Base-by-base conservation (phyloP, 2,329 filamentous ascomycete genomes). In the Torrubiella hemipterigena region DNA sequence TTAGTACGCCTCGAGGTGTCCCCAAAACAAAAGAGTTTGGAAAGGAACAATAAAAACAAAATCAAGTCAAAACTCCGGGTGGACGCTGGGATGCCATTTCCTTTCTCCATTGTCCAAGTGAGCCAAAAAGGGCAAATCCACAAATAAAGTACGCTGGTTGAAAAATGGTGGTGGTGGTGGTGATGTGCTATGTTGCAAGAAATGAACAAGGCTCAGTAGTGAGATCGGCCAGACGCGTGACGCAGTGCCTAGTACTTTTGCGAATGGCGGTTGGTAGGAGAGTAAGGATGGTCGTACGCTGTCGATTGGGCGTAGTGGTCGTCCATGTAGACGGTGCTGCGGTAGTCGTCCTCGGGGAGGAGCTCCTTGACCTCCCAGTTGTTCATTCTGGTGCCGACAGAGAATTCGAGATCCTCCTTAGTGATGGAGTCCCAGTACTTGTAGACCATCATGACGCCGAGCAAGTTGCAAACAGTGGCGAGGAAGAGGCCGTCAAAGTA, bases 361-460 rank as follows among this genome's bases (percentile, higher is more conserved):
- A 84, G 68, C 40, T 96, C 89, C 63, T 96, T 96, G 51, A 96
- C 81, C 52, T 98, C 91, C 91, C 91, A 98, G 55, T 91, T 95
- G 62, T 94, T 93, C 59, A 84, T 81, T 55, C 89, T 84, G 36
- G 85, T 85, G 42, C 89, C 89, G 30, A 98, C 91, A 3, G 86
- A 94, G 59, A 98, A 98, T 54, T 98, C 91, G 42, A 98, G 78
- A 55, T 98, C 91, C 60, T 98, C 91, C 51, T 83, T 86, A 15
- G 91, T 98, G 56, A 98, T 98, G 12, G 87, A 95, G 52, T 98
- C 91, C 91, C 91, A 98, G 66, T 93, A 98, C 86, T 98, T 98
- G 71, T 98, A 98, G 22, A 98, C 78, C 91, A 96, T 98, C 91
- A 98, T 98, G 38, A 98, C 89, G 10, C 78, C 85, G 26, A 98